A percentile compares a stretch with the other conserved stretches of the same genome.
phyloP scores from a whole-genome alignment of 306 rosid genomes.

The Castanospermum australe region DNA sequence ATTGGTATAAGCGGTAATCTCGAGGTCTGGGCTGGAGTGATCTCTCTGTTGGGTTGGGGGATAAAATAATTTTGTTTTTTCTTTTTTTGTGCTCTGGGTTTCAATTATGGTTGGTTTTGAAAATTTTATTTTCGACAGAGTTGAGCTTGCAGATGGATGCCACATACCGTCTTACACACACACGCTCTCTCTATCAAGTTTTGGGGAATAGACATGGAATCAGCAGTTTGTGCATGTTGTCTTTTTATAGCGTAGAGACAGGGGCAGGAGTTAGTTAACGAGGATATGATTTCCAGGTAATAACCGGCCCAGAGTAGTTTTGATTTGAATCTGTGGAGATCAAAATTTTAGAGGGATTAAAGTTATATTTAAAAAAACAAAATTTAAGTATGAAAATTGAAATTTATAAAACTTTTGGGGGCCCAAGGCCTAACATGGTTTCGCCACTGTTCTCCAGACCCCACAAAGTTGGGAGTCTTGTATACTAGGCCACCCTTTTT shows the following conservation, averaged over 20 bases:
- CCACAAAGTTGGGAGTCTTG: not conserved
- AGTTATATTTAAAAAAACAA: no score
- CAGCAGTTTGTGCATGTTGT: slow-evolving; percentile 11
- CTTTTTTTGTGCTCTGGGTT: not conserved
- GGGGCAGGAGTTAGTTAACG: not conserved
- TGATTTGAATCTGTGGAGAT: no score
- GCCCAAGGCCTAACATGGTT: no score
- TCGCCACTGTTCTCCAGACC: not conserved
- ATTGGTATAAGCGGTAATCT: slow-evolving; percentile 7
- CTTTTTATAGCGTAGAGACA: not conserved
- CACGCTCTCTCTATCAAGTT: not conserved
- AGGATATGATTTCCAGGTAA: not conserved
- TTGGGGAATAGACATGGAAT: not conserved
- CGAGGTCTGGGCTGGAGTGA: not conserved
- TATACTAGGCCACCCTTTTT: not conserved
- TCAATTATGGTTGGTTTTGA: slow-evolving; percentile 12
- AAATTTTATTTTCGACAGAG: not conserved
- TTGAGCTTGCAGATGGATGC: not conserved
- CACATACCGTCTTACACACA: not conserved
- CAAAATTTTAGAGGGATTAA: no score
- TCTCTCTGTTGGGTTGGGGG: not conserved
- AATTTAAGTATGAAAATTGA: no score
- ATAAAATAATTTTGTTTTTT: not conserved
- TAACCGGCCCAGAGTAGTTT: not conserved
- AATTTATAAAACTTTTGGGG: no score